Base-by-base conservation (phyloP, 1,284 basidiomycete species). In the Tilletia horrida region DNA sequence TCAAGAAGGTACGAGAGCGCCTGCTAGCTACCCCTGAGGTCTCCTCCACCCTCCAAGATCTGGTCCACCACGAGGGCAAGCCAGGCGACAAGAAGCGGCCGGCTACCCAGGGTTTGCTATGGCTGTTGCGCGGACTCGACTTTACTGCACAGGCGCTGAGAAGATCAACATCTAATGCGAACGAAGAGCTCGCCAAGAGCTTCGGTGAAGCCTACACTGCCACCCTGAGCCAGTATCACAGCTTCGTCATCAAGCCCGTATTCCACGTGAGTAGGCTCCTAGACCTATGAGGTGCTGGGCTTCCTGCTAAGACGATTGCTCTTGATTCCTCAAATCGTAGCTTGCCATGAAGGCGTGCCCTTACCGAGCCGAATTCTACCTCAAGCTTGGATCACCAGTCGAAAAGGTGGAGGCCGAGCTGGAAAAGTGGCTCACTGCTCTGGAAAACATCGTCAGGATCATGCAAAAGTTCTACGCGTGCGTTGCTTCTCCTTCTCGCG, bases 301-400 rank as follows among this genome's bases (percentile, higher is more conserved):
- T n/a, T 25, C 67, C 66, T 35, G 11, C 25, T 52, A n/a, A n/a
- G n/a, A n/a, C n/a, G n/a, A n/a, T n/a, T n/a, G 27, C 35, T 4
- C 35, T 40, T 40, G 27, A 63, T 55, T 11, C 14, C 9, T 7
- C 21, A 63, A 21, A 21, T 18, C 11, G 13, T 67, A 93, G 91
- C 87, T 94, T 59, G 95, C 95, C 4, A 93, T 98, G 92, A 96
- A 91, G 80, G 93, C 94, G 0, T 97, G 93, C 84, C 95, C 95
- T 0, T 92, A 92, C 83, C 91, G 94, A 69, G 87, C 86, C 18
- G 89, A 89, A 75, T 95, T 98, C 83, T 97, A 93, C 83, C 85
- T 85, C 59, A 97, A 96, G 83, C 87, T 98, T 61, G 91, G 91
- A 23, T 85, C 88, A 57, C 85, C 90, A 1, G 84, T 86, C 63